phyloP scores from a whole-genome alignment of 73 alveolate genomes.

The Loxodes magnus region DNA sequence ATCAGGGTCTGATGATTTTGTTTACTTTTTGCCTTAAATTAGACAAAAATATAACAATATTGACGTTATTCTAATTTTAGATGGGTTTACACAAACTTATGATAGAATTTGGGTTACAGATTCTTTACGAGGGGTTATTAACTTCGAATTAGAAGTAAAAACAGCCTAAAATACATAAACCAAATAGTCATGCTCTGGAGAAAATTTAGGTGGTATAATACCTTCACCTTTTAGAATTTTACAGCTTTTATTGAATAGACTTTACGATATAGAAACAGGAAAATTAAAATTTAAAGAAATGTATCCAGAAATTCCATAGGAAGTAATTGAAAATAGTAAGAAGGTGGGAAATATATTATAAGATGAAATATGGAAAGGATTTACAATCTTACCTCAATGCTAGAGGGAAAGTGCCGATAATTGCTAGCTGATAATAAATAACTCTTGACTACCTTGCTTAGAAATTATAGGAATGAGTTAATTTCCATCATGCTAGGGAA shows the following conservation, averaged over 20 bases:
- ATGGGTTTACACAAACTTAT: constrained; percentile 59
- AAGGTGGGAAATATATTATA: constrained; percentile 24
- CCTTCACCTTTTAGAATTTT: constrained; percentile 58
- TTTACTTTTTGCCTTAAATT: constrained; percentile 47
- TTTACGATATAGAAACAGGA: constrained; percentile 60
- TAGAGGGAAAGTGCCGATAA: constrained; percentile 27
- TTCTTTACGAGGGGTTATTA: constrained; percentile 69
- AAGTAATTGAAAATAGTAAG: constrained; percentile 5
- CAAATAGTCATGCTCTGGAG: constrained; percentile 52
- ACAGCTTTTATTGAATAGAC: constrained; percentile 41
- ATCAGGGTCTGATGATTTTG: constrained; percentile 72
- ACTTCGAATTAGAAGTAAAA: constrained; percentile 54
- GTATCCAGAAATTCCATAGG: constrained; percentile 32
- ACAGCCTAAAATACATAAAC: too few species aligned
- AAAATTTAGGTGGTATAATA: too few species aligned
- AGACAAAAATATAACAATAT: constrained; percentile 50
- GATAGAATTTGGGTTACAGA: constrained; percentile 69
- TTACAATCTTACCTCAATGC: constrained; percentile 15
- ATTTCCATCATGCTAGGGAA: too few species aligned
- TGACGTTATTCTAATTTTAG: constrained; percentile 85
- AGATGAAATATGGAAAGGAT: constrained; percentile 13
- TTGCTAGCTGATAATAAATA: constrained; percentile 16
- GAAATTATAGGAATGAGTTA: constrained; percentile 74
- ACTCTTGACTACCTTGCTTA: constrained; percentile 71
- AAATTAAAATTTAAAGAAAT: constrained; percentile 22